Base-by-base conservation (phyloP, 805 yeast genomes). In the Barnettozyma wickerhamii region DNA sequence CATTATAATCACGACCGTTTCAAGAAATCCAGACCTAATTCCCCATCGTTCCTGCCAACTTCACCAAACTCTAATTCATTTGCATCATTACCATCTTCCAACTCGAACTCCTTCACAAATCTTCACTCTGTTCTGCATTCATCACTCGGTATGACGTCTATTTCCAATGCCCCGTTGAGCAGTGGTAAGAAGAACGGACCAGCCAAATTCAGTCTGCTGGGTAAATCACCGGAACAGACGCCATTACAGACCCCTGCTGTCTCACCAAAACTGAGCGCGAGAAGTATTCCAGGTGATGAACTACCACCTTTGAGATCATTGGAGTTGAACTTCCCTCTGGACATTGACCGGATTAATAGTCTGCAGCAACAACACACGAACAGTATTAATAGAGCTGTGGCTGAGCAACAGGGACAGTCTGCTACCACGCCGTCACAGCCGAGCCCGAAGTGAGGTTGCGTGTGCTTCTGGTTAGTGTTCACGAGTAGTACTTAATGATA, bases 21-120 rank as follows among this genome's bases (percentile, higher is more conserved):
- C 29, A 68, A 67, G 45, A 66, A 55, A 49, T 66, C 72, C 13
- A 60, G 72, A 49, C 66, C 65, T 35, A 60, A 60, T 37, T 61
- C 65, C 2, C 66, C 66, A 7, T 46, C 57, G 4, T 20, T 49
- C 19, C 34, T 21, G 10, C 54, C 59, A 34, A 37, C 47, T 2
- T 53, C 58, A 0, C 56, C 56, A 20, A 29, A 37, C 7, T 30
- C 41, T 1, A 35, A 21, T n/a, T 35, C 50, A 10, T 49, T 48
- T 24, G 40, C 53, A 1, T 38, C 52, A 7, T 37, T 40, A 4
- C 19, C 14, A 3, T 27, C 45, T 10, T 20, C 33, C 5, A 33
- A 35, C 19, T 28, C 40, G 20, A 35, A 49, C 36, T 52, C 57
- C 4, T 52, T 43, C 32, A 48, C 56, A n/a, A 56, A 54, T 27